These are phyloP conservation scores for Saposhnikovia divaricata DNA, from an alignment of 129 eudicot species.

Conservation along the genomic window DNA sequence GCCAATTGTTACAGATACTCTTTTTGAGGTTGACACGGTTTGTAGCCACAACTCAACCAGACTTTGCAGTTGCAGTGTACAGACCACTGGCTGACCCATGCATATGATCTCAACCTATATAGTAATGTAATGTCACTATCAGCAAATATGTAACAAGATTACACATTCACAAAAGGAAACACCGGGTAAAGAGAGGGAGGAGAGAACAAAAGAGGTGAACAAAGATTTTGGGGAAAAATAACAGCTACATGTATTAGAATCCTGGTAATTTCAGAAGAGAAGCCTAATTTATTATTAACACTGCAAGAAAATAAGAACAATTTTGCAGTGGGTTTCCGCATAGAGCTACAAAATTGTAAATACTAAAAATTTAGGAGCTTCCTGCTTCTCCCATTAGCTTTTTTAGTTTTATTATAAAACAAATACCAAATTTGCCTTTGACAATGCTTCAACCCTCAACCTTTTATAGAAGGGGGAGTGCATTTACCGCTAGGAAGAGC, in stretches of 20 bases:
- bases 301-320: neutral
- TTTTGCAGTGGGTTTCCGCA: neutral
- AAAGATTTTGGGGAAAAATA: too few relatives aligned
- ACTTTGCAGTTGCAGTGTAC: slow-evolving; percentile 44
- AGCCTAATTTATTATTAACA: neutral
- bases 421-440: neutral
- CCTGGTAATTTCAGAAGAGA: neutral
- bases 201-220: neutral
- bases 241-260: neutral
- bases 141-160: neutral
- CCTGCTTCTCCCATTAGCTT: neutral
- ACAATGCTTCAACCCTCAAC: neutral
- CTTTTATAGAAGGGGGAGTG: neutral
- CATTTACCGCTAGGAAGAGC: neutral
- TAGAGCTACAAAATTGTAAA: neutral
- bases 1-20: slow-evolving; percentile 46
- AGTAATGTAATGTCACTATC: slow-evolving; percentile 1
- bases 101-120: slow-evolving; percentile 70
- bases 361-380: neutral
- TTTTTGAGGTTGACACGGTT: slow-evolving; percentile 40
- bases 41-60: slow-evolving; percentile 75
- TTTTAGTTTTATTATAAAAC: neutral
- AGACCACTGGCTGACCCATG: slow-evolving; percentile 61
- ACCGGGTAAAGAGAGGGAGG: neutral
- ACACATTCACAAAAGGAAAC: neutral